Percentiles rank a stretch among this genome's conserved stretches.
Conservation (phyloP, 2,329 filamentous ascomycete genomes). For the Eutypella sp. region DNA sequence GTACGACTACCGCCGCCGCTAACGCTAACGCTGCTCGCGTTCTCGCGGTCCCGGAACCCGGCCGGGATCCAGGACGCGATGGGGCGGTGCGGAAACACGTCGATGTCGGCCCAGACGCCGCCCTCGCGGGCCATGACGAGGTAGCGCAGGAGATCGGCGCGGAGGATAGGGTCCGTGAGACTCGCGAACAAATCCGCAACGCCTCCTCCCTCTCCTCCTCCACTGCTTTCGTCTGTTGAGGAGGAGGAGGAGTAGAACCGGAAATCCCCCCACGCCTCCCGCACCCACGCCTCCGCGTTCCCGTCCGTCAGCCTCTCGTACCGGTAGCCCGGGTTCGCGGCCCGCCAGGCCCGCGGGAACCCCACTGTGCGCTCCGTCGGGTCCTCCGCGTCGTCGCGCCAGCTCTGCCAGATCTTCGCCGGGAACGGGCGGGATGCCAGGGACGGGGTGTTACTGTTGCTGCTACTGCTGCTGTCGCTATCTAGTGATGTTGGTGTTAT, state of each 20-base stretch:
- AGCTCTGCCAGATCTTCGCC: constrained; percentile 28
- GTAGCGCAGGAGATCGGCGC: constrained; percentile 58
- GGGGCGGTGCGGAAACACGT: constrained; percentile 60
- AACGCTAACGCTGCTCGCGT: no score
- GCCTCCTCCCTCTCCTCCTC: no score
- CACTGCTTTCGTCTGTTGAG: no score
- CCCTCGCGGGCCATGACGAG: constrained; percentile 61
- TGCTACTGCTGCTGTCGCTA: background rate
- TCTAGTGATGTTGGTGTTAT: background rate
- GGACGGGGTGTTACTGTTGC: background rate
- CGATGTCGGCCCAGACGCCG: constrained; percentile 67
- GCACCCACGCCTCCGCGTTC: constrained; percentile 21
- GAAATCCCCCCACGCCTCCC: no score
- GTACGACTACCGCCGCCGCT: no score
- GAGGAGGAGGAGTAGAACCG: constrained; percentile 62
- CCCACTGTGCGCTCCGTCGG: constrained; percentile 23
- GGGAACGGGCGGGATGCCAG: constrained; percentile 6
- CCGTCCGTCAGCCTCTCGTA: constrained; percentile 25
- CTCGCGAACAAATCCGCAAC: constrained; percentile 44
- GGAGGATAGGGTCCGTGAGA: constrained; percentile 46
- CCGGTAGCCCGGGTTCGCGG: constrained; percentile 20
- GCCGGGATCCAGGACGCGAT: constrained; percentile 62
- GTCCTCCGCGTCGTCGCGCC: constrained; percentile 24
- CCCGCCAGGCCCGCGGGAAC: constrained; percentile 21
- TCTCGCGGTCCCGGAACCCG: constrained; percentile 53